A percentile compares a stretch with the other conserved stretches of the same genome.
These are phyloP conservation scores for Ilex aquifolium DNA, from an alignment of 257 asterid genomes.

Conservation along the genomic window DNA sequence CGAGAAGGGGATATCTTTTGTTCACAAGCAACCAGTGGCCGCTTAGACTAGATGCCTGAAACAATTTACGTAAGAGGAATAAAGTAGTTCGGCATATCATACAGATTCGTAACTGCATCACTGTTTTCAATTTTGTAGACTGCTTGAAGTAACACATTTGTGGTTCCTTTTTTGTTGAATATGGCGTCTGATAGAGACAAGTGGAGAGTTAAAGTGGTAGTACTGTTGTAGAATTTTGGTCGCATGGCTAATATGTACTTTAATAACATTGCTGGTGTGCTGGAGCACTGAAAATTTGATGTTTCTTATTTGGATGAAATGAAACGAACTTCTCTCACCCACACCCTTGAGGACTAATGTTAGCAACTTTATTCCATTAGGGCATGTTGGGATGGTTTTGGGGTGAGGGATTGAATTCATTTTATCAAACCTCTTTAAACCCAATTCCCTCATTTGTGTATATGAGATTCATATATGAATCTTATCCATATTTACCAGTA, in stretches of 20 bases:
- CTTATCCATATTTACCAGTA: too few species aligned
- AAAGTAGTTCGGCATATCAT: slow-evolving; percentile 20
- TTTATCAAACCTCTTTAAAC: too few species aligned
- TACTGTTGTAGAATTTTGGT: slow-evolving; percentile 31
- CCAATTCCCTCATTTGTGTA: too few species aligned
- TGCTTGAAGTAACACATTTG: slow-evolving; percentile 6
- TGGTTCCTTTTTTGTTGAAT: slow-evolving; percentile 7
- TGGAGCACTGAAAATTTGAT: slow-evolving; percentile 10
- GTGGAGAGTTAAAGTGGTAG: slow-evolving; percentile 16
- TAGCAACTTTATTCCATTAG: too few species aligned
- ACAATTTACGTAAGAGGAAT: slow-evolving; percentile 23
- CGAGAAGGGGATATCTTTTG: slow-evolving; percentile 71
- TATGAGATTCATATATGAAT: too few species aligned
- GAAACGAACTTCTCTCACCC: too few species aligned
- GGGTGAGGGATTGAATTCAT: too few species aligned
- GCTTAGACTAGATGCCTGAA: slow-evolving; percentile 30
- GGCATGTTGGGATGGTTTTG: too few species aligned
- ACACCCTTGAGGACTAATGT: too few species aligned
- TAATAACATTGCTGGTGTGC: slow-evolving; percentile 16
- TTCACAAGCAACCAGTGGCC: slow-evolving; percentile 52
- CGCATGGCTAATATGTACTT: slow-evolving; percentile 18
- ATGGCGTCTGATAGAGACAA: slow-evolving; percentile 22
- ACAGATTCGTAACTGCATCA: slow-evolving; percentile 11
- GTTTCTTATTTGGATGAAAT: slow-evolving; percentile 1
- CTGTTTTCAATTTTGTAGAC: slow-evolving; percentile 48